Percentiles rank a stretch among this genome's conserved stretches.
Evolutionary conservation across 441 rosid species (phyloP).

Genomic region (Gossypium schwendimanii): DNA sequence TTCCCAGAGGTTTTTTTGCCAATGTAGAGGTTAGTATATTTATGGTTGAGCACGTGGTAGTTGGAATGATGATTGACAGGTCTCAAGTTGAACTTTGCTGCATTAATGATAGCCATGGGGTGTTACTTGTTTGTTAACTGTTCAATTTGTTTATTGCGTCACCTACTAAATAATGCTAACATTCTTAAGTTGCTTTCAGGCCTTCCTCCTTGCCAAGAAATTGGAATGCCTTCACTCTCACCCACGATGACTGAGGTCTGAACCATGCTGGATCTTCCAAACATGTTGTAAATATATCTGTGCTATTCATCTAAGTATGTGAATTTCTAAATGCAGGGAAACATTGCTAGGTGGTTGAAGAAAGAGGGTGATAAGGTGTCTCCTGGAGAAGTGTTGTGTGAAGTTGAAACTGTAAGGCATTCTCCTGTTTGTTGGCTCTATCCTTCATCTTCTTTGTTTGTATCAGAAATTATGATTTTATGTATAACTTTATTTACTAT

Average conservation of each 20-base stretch:
- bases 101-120: neutral
- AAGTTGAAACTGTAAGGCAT: constrained; percentile 89
- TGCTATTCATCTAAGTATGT: constrained; percentile 13
- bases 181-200: constrained; percentile 42
- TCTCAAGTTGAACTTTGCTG: neutral
- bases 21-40: neutral
- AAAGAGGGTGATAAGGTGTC: constrained; percentile 91
- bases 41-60: neutral
- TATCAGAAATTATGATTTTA: neutral
- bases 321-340: constrained; percentile 54
- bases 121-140: neutral
- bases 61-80: neutral
- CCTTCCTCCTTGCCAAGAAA: constrained; percentile 90
- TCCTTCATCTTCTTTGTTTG: neutral
- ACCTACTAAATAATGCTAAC: constrained; percentile 12
- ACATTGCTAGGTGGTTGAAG: constrained; percentile 93
- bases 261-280: constrained; percentile 14
- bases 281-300: constrained; percentile 3
- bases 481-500: constrained; percentile 1
- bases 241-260: constrained; percentile 96
- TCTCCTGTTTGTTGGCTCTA: neutral
- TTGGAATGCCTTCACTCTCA: constrained; percentile 99
- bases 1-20: neutral
- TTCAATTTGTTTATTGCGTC: neutral
- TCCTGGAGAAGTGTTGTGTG: constrained; percentile 96